Base-by-base conservation (phyloP, 441 rosid species). In the Codiaeum variegatum region DNA sequence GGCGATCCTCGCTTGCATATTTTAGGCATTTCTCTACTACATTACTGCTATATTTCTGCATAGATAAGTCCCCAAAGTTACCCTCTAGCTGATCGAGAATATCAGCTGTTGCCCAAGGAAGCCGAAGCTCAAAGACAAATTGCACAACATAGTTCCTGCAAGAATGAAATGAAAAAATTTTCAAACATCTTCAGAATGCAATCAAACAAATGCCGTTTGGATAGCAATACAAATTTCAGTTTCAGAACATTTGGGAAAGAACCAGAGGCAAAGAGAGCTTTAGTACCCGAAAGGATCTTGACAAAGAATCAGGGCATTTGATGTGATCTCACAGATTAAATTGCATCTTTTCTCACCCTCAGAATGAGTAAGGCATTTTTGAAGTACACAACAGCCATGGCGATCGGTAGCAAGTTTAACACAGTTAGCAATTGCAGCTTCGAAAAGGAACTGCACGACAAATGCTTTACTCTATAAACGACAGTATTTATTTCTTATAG, bases 11-110 rank as follows among this genome's bases (percentile, higher is more conserved):
- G 69, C 83, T 80, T 18, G 87, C 83, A 80, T 82, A 82, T 77
- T 84, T 86, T 66, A 92, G 80, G 75, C 96, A 90, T 72, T 85
- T 90, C 83, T 92, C 98, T 44, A 92, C 93, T 62, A 92, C 98
- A 56, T 90, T 92, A 79, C 98, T 90, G 84, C 96, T 89, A 73
- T 88, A 92, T 74, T 92, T 90, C 83, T 90, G 96, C 91, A 90
- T 81, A 7, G 98, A 87, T 74, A 92, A 83, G 76, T 88, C 92
- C 6, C 87, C 90, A 46, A 76, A 90, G 73, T 78, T 86, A 34
- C 93, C 94, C 78, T 85, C 87, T 76, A 92, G 76, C 67, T 85
- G 91, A 76, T 87, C 85, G 26, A 90, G 84, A 69, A 89, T 87
- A 56, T 85, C 77, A 26, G 56, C 62, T 13, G 77, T 76, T 49